Conservation (phyloP, 176 grass and related monocot species). For the Chrysopogon serrulatus region DNA sequence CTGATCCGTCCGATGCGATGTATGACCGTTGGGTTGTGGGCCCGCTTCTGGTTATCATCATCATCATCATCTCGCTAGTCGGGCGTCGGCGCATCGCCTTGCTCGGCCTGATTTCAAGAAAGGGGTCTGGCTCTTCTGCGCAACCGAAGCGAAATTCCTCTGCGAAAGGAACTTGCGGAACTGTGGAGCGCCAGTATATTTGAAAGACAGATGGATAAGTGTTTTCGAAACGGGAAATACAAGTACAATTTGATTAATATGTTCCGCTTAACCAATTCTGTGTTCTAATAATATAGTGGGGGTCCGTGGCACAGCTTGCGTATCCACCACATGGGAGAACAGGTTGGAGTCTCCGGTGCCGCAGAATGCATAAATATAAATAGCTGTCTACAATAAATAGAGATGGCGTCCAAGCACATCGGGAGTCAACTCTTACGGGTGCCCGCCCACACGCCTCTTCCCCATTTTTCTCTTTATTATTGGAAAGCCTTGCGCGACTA, state of each 20-base stretch:
- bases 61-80: background rate
- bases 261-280: background rate
- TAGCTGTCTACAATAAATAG: background rate
- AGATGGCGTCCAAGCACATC: background rate
- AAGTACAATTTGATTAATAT: background rate
- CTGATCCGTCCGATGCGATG: conserved; percentile 31
- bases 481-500: no score
- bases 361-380: no score
- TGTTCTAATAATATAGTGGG: background rate
- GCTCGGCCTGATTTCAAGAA: no score
- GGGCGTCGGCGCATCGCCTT: background rate
- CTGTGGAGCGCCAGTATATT: no score
- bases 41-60: background rate
- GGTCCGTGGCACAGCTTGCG: background rate
- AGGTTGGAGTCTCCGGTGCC: background rate
- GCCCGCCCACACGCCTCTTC: background rate
- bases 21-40: conserved; percentile 13
- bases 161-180: no score
- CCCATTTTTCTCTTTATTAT: no score
- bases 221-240: background rate
- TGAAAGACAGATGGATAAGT: background rate
- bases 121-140: no score
- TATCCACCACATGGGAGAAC: background rate
- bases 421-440: conserved; percentile 6
- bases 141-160: no score